phyloP scores from a whole-genome alignment of 345 rosid genomes.

The Bruguiera sexangula region DNA sequence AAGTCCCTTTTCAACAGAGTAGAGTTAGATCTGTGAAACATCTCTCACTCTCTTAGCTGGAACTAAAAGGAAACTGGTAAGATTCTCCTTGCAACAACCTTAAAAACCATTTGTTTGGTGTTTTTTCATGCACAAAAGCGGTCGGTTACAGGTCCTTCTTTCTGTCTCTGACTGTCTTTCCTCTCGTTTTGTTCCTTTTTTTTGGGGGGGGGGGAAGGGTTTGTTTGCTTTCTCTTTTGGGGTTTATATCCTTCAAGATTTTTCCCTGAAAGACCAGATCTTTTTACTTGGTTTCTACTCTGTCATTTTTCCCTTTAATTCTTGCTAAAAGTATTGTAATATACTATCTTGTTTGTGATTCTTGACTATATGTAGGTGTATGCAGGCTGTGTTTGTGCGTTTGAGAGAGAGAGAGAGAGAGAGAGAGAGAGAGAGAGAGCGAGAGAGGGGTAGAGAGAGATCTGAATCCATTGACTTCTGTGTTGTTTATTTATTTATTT shows the following conservation, averaged over 20 bases:
- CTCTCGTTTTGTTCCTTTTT: constrained; percentile 9
- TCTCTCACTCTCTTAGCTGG: constrained; percentile 11
- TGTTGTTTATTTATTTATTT: constrained; percentile 3
- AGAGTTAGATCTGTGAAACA: constrained; percentile 39
- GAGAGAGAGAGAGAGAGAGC: too few relatives aligned
- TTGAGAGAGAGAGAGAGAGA: too few relatives aligned
- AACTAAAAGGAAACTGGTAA: constrained; percentile 36
- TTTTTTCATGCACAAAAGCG: not conserved
- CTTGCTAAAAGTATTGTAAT: constrained; percentile 3
- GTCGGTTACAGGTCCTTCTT: not conserved
- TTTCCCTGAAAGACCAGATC: constrained; percentile 11
- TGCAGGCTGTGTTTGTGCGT: not conserved
- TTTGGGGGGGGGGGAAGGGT: constrained; percentile 1
- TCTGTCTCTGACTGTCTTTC: constrained; percentile 13
- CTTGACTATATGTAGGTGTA: not conserved
- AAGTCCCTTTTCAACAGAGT: not conserved
- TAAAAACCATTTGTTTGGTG: not conserved
- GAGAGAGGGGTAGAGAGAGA: not conserved
- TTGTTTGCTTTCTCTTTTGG: constrained; percentile 12
- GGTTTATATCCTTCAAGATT: not conserved
- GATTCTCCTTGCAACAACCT: constrained; percentile 31
- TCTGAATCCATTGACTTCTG: constrained; percentile 3
- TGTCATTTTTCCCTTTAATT: not conserved
- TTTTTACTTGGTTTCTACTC: constrained; percentile 7
- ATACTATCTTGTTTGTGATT: not conserved